Percentiles rank a stretch among this genome's conserved stretches.
Evolutionary conservation across 73 alveolate genomes (phyloP).

Genomic region (Paramecium primaurelia): DNA sequence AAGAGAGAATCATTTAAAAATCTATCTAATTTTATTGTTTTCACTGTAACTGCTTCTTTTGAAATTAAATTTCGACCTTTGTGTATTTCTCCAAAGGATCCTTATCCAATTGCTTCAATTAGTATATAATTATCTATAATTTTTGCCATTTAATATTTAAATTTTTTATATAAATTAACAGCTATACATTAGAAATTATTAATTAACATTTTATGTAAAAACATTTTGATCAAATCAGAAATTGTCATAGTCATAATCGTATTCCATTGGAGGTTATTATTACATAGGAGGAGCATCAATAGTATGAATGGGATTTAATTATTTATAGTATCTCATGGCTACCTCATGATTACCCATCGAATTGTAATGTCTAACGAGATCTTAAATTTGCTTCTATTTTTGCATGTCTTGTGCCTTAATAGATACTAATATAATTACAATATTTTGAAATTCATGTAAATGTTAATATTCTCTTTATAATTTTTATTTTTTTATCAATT

Average conservation of each 20-base stretch:
- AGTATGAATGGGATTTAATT: background rate
- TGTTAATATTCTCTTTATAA: background rate
- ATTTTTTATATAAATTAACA: background rate
- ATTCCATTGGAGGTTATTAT: background rate
- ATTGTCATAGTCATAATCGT: background rate
- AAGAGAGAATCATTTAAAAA: conserved; percentile 34
- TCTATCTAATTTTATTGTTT: conserved; percentile 22
- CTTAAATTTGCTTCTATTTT: conserved; percentile 4
- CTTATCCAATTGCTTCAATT: conserved; percentile 28
- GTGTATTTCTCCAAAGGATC: conserved; percentile 52
- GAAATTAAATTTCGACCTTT: conserved; percentile 48
- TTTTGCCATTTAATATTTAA: too few species aligned
- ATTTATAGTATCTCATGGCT: background rate
- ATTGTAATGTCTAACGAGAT: background rate
- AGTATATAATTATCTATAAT: background rate
- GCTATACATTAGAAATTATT: background rate
- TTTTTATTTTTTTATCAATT: background rate
- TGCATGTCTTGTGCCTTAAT: conserved; percentile 16
- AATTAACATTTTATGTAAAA: background rate
- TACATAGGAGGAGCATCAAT: background rate
- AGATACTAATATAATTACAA: background rate
- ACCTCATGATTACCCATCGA: conserved; percentile 26
- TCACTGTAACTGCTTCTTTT: conserved; percentile 54
- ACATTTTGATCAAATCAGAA: background rate
- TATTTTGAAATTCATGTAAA: background rate